These are phyloP conservation scores for Ceratocystis harringtonii DNA, from an alignment of 2,329 filamentous ascomycete species.

Conservation along the genomic window DNA sequence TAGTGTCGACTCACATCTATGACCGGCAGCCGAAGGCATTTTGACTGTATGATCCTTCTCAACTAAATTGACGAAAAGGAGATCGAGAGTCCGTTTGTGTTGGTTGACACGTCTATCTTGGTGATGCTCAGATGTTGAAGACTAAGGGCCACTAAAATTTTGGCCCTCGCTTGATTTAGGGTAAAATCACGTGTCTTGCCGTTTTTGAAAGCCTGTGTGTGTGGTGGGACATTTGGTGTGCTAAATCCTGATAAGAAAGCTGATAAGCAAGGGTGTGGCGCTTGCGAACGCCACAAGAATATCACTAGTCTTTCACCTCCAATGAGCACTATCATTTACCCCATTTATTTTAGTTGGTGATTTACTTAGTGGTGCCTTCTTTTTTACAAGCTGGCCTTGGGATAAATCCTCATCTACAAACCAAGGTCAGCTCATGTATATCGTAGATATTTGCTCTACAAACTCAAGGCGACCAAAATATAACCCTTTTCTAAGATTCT, in stretches of 20 bases:
- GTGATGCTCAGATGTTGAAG: constrained; percentile 17
- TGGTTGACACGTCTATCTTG: constrained; percentile 21
- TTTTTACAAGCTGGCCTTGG: no score
- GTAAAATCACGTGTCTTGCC: constrained; percentile 16
- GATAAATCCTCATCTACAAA: no score
- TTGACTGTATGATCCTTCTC: constrained; percentile 37
- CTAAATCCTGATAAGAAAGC: constrained; percentile 4
- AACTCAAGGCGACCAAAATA: no score
- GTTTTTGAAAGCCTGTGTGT: constrained; percentile 17
- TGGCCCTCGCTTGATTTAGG: constrained; percentile 17
- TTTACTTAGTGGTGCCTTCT: no score
- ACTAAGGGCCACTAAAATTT: constrained; percentile 21
- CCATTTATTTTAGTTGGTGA: no score
- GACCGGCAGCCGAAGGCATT: constrained; percentile 78
- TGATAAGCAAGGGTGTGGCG: constrained; percentile 1
- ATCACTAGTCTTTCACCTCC: no score
- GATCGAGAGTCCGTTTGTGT: constrained; percentile 22
- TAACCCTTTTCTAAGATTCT: no score
- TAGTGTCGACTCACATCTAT: constrained; percentile 58
- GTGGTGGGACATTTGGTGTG: constrained; percentile 14
- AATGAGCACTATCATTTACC: no score
- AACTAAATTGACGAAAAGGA: constrained; percentile 31
- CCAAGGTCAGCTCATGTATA: no score
- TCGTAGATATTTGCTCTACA: no score
- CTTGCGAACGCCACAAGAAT: not conserved